Evolutionary conservation across 768 basidiomycete genomes (phyloP).

Genomic region (Lactifluus volemus): DNA sequence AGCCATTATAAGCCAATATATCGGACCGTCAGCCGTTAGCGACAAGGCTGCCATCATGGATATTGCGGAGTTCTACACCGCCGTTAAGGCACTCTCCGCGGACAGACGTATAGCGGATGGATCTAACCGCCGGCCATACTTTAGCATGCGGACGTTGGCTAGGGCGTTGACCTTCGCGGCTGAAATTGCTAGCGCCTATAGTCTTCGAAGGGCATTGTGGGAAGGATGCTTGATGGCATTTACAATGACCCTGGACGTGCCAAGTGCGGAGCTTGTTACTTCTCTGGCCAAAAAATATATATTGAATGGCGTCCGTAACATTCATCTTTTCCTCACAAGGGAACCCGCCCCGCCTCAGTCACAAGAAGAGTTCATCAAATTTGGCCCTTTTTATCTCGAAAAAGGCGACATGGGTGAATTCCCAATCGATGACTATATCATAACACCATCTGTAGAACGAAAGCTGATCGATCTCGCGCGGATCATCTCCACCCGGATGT

Average conservation of each 20-base stretch:
- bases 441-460: slow-evolving; percentile 89
- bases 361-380: slow-evolving; percentile 59
- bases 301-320: slow-evolving; percentile 71
- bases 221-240: slow-evolving; percentile 98
- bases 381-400: slow-evolving; percentile 88
- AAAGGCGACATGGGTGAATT: slow-evolving; percentile 62
- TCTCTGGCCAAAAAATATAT: slow-evolving; percentile 69
- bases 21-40: slow-evolving; percentile 71
- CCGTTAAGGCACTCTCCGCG: slow-evolving; percentile 68
- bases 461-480: slow-evolving; percentile 94
- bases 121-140: slow-evolving; percentile 87
- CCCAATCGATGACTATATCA: slow-evolving; percentile 73
- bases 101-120: slow-evolving; percentile 83
- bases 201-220: slow-evolving; percentile 82
- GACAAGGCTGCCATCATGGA: slow-evolving; percentile 87
- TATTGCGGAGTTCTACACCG: slow-evolving; percentile 81
- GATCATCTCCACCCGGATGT: slow-evolving; percentile 78
- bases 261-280: slow-evolving; percentile 59
- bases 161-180: slow-evolving; percentile 87
- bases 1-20: slow-evolving; percentile 81
- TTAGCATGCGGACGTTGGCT: slow-evolving; percentile 92
- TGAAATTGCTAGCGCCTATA: slow-evolving; percentile 66
- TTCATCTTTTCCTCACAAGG: slow-evolving; percentile 62
- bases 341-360: slow-evolving; percentile 49
- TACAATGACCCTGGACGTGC: slow-evolving; percentile 82